Conservation (phyloP, 176 grass and related monocot species). For the Saccharum officinarum region DNA sequence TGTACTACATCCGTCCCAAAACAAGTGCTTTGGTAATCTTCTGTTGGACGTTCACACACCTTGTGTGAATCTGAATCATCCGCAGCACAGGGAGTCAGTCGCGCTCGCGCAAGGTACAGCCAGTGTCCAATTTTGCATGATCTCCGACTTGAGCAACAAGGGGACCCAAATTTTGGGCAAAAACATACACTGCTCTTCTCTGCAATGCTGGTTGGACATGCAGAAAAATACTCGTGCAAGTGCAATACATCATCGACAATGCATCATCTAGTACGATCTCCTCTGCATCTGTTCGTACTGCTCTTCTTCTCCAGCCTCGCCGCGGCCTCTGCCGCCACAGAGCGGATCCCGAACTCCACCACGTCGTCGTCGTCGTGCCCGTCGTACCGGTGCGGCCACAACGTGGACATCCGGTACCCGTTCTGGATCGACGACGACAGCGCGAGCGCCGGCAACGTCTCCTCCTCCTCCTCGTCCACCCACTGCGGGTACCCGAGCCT, state of each 20-base stretch:
- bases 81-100: background rate
- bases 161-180: background rate
- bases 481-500: conserved; percentile 53
- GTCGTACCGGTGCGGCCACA: conserved; percentile 52
- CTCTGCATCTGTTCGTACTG: background rate
- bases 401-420: conserved; percentile 56
- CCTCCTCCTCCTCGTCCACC: background rate
- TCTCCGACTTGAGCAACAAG: conserved; percentile 12
- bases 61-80: conserved; percentile 38
- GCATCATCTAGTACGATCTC: background rate
- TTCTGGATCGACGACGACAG: conserved; percentile 44
- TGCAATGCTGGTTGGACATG: background rate
- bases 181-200: background rate
- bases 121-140: background rate
- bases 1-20: background rate
- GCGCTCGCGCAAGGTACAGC: background rate
- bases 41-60: conserved; percentile 27
- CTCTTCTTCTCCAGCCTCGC: background rate
- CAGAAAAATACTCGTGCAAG: background rate
- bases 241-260: background rate
- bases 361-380: background rate
- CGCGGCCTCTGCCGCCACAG: background rate
- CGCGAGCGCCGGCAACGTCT: background rate
- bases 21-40: background rate
- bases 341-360: conserved; percentile 11